Conservation (phyloP, 305 asterid species). For the Fraxinus latifolia region DNA sequence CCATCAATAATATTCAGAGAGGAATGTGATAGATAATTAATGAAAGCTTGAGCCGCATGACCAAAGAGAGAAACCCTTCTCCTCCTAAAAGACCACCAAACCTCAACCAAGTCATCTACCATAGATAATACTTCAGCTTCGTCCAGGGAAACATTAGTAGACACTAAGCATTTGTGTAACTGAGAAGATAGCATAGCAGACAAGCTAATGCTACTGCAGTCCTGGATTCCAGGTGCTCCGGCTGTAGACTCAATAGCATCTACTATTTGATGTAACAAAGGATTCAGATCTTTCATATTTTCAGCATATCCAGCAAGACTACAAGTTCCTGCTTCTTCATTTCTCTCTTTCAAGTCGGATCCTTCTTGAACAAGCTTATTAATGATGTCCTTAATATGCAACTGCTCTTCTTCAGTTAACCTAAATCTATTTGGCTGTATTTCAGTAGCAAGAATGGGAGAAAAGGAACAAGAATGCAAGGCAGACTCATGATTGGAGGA, state of each 20-base stretch:
- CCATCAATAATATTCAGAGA: slow-evolving; percentile 64
- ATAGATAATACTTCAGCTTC: slow-evolving; percentile 45
- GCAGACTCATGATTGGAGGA: slow-evolving; percentile 38
- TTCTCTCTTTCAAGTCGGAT: slow-evolving; percentile 35
- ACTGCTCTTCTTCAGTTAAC: slow-evolving; percentile 66
- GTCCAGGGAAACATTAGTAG: slow-evolving; percentile 39
- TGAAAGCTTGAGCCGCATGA: slow-evolving; percentile 87
- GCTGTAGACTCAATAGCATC: slow-evolving; percentile 72
- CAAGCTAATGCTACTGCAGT: slow-evolving; percentile 48
- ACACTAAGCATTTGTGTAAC: slow-evolving; percentile 56
- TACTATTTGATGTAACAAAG: slow-evolving; percentile 52
- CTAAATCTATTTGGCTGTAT: slow-evolving; percentile 57
- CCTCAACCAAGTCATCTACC: slow-evolving; percentile 60
- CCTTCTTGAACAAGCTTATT: slow-evolving; percentile 46
- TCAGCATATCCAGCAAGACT: slow-evolving; percentile 33
- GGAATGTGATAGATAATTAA: slow-evolving; percentile 77
- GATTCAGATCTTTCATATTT: slow-evolving; percentile 36
- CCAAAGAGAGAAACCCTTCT: slow-evolving; percentile 91
- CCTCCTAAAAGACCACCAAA: slow-evolving; percentile 84
- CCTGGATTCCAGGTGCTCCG: slow-evolving; percentile 74
- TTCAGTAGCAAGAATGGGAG: slow-evolving; percentile 69
- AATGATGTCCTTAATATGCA: slow-evolving; percentile 53
- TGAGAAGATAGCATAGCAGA: slow-evolving; percentile 60
- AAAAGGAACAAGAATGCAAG: slow-evolving; percentile 58
- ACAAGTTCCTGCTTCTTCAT: slow-evolving; percentile 41